A percentile compares a stretch with the other conserved stretches of the same genome.
Evolutionary conservation across 495 filamentous ascomycete species (phyloP).

Genomic region (Trichoderma reesei): DNA sequence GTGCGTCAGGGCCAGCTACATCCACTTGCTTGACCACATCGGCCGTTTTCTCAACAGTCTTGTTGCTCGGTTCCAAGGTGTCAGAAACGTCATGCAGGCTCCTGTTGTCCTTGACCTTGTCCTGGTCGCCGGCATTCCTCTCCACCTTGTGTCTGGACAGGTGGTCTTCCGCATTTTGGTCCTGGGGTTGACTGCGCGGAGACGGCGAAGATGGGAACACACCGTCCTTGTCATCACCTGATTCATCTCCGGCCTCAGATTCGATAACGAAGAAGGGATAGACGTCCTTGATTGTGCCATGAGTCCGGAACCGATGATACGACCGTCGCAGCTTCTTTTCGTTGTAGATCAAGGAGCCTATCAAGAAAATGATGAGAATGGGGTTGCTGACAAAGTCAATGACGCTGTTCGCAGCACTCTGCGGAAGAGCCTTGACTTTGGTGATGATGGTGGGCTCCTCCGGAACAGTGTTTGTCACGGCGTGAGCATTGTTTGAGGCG

Average conservation of each 20-base stretch:
- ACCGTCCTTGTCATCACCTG: not conserved
- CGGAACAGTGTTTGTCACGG: slow-evolving; percentile 11
- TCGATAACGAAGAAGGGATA: not conserved
- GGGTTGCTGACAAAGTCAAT: slow-evolving; percentile 40
- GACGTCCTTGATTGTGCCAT: not conserved
- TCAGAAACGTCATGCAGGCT: not conserved
- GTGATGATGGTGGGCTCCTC: slow-evolving; percentile 25
- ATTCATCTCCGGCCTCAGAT: not conserved
- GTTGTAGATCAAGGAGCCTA: slow-evolving; percentile 24
- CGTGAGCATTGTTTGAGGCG: not conserved
- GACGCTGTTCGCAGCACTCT: slow-evolving; percentile 25
- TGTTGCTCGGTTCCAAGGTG: not conserved
- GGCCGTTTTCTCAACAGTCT: not conserved
- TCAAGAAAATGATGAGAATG: slow-evolving; percentile 28
- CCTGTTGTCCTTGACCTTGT: not conserved
- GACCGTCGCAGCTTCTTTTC: slow-evolving; percentile 25
- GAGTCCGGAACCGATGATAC: slow-evolving; percentile 5
- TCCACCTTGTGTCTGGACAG: not conserved
- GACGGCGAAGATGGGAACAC: not conserved
- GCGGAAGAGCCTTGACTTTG: slow-evolving; percentile 27
- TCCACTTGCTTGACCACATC: not conserved
- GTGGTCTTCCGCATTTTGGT: slow-evolving; percentile 1
- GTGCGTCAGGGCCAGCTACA: not conserved
- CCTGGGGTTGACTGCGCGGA: slow-evolving; percentile 10
- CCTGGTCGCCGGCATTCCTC: not conserved